Conservation (phyloP, 805 yeast species). For the Candida nemodendra region DNA sequence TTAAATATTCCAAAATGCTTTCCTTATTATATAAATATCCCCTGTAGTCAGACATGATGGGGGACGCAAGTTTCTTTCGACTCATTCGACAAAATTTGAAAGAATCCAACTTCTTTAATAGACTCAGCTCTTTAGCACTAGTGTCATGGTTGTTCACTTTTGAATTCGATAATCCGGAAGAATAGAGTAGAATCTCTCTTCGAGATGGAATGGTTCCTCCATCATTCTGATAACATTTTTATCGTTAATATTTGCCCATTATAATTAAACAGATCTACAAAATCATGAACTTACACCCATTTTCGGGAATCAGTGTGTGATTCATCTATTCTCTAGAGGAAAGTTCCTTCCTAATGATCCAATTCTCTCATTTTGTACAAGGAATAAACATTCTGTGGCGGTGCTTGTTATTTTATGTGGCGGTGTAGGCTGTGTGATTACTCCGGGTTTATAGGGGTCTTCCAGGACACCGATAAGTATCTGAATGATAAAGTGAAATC, state of each 20-base stretch:
- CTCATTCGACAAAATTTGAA: conserved; percentile 51
- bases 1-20: conserved; percentile 53
- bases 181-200: conserved; percentile 41
- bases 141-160: conserved; percentile 12
- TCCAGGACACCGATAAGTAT: no score
- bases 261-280: no score
- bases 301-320: neutral
- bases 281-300: conserved; percentile 19
- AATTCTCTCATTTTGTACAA: no score
- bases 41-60: conserved; percentile 64
- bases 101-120: conserved; percentile 27
- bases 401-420: no score
- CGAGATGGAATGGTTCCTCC: conserved; percentile 72
- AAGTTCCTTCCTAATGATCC: neutral
- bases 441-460: no score
- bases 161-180: conserved; percentile 9
- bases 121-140: conserved; percentile 17
- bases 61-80: conserved; percentile 42
- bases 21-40: conserved; percentile 70
- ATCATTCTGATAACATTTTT: conserved; percentile 49
- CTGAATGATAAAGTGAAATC: no score
- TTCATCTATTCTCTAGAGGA: neutral
- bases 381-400: no score
- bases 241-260: conserved; percentile 5
- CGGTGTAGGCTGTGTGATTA: no score